phyloP scores from a whole-genome alignment of 192 early-diverging fungal species.

The Phycomyces nitens region DNA sequence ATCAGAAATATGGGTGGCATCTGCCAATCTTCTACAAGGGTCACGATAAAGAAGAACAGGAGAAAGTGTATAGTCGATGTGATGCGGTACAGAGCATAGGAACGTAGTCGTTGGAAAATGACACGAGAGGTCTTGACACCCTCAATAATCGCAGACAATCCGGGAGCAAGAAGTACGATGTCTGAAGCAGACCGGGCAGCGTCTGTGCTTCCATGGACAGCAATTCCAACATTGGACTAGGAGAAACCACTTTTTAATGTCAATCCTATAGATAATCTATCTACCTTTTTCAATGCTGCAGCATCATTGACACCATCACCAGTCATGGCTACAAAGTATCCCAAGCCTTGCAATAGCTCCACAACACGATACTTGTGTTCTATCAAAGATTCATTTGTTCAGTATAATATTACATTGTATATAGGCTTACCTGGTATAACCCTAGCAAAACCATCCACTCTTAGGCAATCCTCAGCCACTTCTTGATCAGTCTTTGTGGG shows the following conservation, averaged over 20 bases:
- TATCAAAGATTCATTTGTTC: slow-evolving; percentile 42
- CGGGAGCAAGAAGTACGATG: slow-evolving; percentile 65
- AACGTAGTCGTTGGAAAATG: slow-evolving; percentile 73
- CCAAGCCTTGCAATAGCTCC: slow-evolving; percentile 62
- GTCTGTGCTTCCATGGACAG: slow-evolving; percentile 73
- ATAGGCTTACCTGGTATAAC: slow-evolving; percentile 66
- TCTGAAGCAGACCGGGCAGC: slow-evolving; percentile 77
- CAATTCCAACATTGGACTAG: slow-evolving; percentile 72
- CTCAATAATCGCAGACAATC: slow-evolving; percentile 72
- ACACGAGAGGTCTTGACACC: slow-evolving; percentile 66
- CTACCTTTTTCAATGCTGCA: slow-evolving; percentile 71
- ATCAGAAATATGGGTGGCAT: slow-evolving; percentile 65
- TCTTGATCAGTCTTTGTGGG: slow-evolving; percentile 41
- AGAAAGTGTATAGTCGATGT: slow-evolving; percentile 77
- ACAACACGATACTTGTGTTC: slow-evolving; percentile 78
- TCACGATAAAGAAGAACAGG: slow-evolving; percentile 74
- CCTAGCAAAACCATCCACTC: slow-evolving; percentile 74
- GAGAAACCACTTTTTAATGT: slow-evolving; percentile 5
- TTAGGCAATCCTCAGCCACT: slow-evolving; percentile 51
- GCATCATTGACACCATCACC: slow-evolving; percentile 86
- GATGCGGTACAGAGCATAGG: slow-evolving; percentile 71
- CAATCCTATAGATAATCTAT: too few relatives aligned
- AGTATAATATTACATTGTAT: slow-evolving; percentile 30
- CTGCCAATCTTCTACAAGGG: slow-evolving; percentile 60
- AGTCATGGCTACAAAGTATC: slow-evolving; percentile 65